phyloP scores from a whole-genome alignment of 78 protist species.

The Chrysochromulina parva region DNA sequence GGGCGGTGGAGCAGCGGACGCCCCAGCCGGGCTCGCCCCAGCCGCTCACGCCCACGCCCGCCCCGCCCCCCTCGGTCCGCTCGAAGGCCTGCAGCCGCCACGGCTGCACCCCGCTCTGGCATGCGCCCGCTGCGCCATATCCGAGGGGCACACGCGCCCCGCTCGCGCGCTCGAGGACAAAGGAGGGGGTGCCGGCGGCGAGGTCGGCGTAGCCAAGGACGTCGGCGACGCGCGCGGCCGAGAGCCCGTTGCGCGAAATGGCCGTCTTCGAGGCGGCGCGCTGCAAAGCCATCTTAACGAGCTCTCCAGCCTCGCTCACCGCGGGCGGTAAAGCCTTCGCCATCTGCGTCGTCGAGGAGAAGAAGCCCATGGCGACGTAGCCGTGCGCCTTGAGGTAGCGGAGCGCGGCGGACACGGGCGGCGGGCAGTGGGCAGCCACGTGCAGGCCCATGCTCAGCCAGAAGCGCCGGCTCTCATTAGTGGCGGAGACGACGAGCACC shows the following conservation, averaged over 20 bases:
- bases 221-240: neutral
- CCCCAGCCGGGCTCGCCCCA: neutral
- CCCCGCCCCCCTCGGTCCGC: neutral
- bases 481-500: neutral
- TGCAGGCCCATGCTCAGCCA: neutral
- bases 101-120: neutral
- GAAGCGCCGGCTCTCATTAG: slow-evolving; percentile 9
- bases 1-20: neutral
- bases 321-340: neutral
- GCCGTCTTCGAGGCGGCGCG: neutral
- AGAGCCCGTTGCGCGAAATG: neutral
- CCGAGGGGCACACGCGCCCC: too few relatives aligned
- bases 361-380: neutral
- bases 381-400: neutral
- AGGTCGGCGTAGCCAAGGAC: neutral
- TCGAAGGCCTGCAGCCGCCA: neutral
- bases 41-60: too few relatives aligned
- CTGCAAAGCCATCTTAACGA: too few relatives aligned
- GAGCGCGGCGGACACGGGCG: neutral
- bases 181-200: neutral
- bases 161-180: too few relatives aligned
- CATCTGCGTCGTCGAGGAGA: neutral
- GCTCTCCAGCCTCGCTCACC: too few relatives aligned
- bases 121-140: neutral
- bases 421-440: neutral